Conservation (phyloP, 1,139 yeast genomes). For the Nakaseomyces nivariensis region DNA sequence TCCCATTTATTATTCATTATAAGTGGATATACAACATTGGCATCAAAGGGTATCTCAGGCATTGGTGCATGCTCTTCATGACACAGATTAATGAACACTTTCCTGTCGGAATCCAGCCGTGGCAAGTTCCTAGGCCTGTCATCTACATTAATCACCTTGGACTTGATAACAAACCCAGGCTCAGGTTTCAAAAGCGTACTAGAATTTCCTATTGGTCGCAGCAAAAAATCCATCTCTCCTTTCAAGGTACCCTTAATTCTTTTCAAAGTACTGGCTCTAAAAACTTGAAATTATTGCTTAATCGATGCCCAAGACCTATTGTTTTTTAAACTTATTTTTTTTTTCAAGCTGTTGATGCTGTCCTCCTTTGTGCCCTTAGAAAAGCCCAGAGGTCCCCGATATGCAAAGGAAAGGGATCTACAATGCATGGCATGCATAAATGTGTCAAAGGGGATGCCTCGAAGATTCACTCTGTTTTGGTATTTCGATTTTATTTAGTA, state of each 20-base stretch:
- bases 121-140: not conserved
- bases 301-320: no score
- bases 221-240: slow-evolving; percentile 1
- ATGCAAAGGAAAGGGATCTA: not conserved
- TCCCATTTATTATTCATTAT: slow-evolving; percentile 74
- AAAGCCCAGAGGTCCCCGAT: no score
- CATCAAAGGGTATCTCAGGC: slow-evolving; percentile 44
- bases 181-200: not conserved
- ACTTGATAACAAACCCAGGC: slow-evolving; percentile 1
- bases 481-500: no score
- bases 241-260: no score
- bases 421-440: not conserved
- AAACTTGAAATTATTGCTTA: no score
- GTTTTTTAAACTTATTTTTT: no score
- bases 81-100: slow-evolving; percentile 73
- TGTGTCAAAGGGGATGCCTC: not conserved
- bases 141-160: not conserved
- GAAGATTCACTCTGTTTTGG: no score
- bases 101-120: slow-evolving; percentile 33
- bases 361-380: no score
- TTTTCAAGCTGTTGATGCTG: no score
- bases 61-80: slow-evolving; percentile 53
- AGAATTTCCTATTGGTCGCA: slow-evolving; percentile 1
- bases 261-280: no score
- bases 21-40: slow-evolving; percentile 50